These are phyloP conservation scores for Syncephalastrum sp. DNA, from an alignment of 371 early-diverging fungal genomes.

Conservation along the genomic window DNA sequence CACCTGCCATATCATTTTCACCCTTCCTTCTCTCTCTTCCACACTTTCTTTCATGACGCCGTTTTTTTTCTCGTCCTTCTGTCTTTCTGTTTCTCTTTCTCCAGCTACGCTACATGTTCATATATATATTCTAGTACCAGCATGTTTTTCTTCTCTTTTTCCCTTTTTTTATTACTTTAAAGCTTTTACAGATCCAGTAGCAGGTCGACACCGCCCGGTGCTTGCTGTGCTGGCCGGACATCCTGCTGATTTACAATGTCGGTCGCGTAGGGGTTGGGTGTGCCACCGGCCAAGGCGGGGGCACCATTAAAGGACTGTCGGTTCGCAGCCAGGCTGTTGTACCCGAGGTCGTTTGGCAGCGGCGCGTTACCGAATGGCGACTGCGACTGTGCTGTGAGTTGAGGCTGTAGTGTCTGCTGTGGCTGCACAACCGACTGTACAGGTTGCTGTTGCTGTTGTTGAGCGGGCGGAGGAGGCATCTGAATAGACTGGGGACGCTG, in stretches of 20 bases:
- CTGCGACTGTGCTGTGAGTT: constrained; percentile 5
- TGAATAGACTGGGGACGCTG: constrained; percentile 23
- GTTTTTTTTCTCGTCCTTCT: not conserved
- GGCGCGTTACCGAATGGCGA: constrained; percentile 4
- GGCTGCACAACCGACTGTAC: constrained; percentile 12
- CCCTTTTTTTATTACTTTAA: not conserved
- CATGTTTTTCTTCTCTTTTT: not conserved
- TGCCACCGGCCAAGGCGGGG: constrained; percentile 24
- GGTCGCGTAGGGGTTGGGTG: constrained; percentile 48
- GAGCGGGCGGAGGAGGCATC: constrained; percentile 5
- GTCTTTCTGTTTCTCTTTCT: too few species aligned
- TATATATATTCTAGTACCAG: constrained; percentile 3
- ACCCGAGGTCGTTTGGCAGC: constrained; percentile 19
- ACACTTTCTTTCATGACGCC: not conserved
- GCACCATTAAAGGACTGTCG: constrained; percentile 27
- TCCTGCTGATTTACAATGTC: constrained; percentile 35
- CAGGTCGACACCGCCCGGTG: constrained; percentile 28
- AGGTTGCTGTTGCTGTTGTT: constrained; percentile 13
- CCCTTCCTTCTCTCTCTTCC: not conserved
- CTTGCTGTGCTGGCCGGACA: constrained; percentile 28
- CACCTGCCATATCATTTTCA: not conserved
- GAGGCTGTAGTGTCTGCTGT: constrained; percentile 8
- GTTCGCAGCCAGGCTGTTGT: constrained; percentile 23
- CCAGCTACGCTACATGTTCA: too few species aligned
- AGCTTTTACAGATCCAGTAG: constrained; percentile 28